Percentiles rank a stretch among this genome's conserved stretches.
These are phyloP conservation scores for Petasospora fabianii DNA, from an alignment of 1,139 yeast genomes.

Conservation along the genomic window DNA sequence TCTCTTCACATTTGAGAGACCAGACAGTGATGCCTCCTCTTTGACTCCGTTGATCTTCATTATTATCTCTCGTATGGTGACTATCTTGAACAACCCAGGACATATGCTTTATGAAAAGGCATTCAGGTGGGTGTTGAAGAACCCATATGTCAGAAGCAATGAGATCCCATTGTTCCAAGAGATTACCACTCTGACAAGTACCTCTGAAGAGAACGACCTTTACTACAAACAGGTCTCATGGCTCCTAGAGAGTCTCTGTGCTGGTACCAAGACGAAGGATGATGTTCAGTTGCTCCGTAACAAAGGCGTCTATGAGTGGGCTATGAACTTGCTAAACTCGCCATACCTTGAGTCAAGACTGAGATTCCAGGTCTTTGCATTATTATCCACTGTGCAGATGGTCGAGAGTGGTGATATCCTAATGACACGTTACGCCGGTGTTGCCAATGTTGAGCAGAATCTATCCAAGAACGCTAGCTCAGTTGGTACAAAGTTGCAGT, in stretches of 20 bases:
- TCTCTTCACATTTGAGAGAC: conserved; percentile 41
- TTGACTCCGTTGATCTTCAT: conserved; percentile 41
- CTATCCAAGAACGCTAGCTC: conserved; percentile 16
- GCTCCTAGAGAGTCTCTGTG: conserved; percentile 51
- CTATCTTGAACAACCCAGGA: conserved; percentile 62
- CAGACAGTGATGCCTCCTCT: conserved; percentile 25
- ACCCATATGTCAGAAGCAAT: conserved; percentile 41
- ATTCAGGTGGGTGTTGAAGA: conserved; percentile 51
- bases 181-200: conserved; percentile 37
- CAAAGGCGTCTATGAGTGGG: conserved; percentile 64
- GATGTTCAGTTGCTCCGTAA: conserved; percentile 53
- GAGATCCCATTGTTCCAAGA: conserved; percentile 66
- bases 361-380: conserved; percentile 37
- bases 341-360: conserved; percentile 44
- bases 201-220: conserved; percentile 41
- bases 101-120: conserved; percentile 69
- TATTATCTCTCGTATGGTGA: conserved; percentile 51
- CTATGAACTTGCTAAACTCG: conserved; percentile 50
- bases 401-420: conserved; percentile 59
- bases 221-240: conserved; percentile 61
- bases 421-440: conserved; percentile 58
- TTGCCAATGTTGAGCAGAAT: conserved; percentile 47
- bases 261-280: conserved; percentile 41
- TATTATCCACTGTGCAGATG: conserved; percentile 49
- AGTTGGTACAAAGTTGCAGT: conserved; percentile 16